A percentile compares a stretch with the other conserved stretches of the same genome.
Evolutionary conservation across 306 rosid species (phyloP).

Genomic region (Gastrolobium villosum): DNA sequence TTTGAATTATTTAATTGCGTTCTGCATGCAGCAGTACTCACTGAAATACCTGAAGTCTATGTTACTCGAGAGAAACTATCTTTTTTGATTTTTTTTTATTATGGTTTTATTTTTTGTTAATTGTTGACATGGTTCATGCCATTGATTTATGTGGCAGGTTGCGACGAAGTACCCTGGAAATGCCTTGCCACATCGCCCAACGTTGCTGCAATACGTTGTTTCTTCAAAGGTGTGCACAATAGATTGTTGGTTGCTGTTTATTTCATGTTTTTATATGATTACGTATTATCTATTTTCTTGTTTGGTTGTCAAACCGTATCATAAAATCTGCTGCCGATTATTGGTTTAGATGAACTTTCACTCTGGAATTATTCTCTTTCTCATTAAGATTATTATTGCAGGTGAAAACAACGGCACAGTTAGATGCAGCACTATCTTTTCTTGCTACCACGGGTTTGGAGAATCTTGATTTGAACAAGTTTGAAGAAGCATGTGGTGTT

Average conservation of each 20-base stretch:
- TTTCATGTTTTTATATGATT: conserved; percentile 1
- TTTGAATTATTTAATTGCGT: too few species aligned
- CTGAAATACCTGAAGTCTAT: not conserved
- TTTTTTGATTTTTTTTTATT: not conserved
- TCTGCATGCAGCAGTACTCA: not conserved
- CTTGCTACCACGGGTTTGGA: conserved; percentile 62
- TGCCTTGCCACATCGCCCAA: conserved; percentile 85
- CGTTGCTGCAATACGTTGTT: conserved; percentile 68
- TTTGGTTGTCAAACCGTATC: not conserved
- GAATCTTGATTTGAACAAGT: conserved; percentile 61
- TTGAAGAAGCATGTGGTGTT: conserved; percentile 95
- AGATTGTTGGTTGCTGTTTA: conserved; percentile 6
- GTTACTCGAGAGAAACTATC: not conserved
- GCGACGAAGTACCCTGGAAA: conserved; percentile 91
- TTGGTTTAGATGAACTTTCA: conserved; percentile 22
- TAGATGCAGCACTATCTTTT: conserved; percentile 85
- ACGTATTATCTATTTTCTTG: not conserved
- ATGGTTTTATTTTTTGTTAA: not conserved
- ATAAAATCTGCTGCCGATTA: not conserved
- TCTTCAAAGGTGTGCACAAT: conserved; percentile 68
- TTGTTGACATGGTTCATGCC: conserved; percentile 10
- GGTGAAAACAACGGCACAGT: conserved; percentile 88
- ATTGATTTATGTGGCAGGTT: conserved; percentile 66
- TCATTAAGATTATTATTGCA: conserved; percentile 51
- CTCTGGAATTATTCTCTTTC: conserved; percentile 6